Percentiles rank a stretch among this genome's conserved stretches.
Evolutionary conservation across 108 stramenopile genomes (phyloP).

Genomic region (Discostella stelligeroides): DNA sequence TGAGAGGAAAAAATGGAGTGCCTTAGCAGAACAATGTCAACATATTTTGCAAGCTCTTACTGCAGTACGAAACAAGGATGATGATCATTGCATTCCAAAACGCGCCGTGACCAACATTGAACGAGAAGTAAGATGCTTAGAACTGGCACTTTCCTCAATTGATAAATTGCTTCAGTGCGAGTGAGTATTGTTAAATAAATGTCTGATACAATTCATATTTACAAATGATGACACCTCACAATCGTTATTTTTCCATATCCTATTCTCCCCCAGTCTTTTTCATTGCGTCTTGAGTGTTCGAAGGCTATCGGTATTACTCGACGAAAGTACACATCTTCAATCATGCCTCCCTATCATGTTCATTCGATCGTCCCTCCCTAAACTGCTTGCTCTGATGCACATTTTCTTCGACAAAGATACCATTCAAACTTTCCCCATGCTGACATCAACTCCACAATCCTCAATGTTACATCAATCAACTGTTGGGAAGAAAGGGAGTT

Average conservation of each 20-base stretch:
- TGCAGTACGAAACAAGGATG: background rate
- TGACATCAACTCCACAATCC: background rate
- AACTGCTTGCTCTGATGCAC: conserved; percentile 12
- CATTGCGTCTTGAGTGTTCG: conserved; percentile 26
- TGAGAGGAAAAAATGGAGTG: conserved; percentile 17
- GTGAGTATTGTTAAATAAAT: conserved; percentile 25
- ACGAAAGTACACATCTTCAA: background rate
- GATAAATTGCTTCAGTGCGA: conserved; percentile 22
- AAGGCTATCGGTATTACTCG: conserved; percentile 31
- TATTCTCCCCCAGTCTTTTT: conserved; percentile 20
- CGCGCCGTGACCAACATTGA: conserved; percentile 14
- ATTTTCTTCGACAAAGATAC: conserved; percentile 1
- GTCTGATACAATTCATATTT: background rate
- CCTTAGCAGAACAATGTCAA: conserved; percentile 25
- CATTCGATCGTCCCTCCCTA: conserved; percentile 1
- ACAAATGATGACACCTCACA: background rate
- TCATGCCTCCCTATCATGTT: conserved; percentile 25
- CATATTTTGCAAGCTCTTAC: background rate
- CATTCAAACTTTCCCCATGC: background rate
- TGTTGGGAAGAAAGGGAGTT: conserved; percentile 9
- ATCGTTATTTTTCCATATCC: background rate
- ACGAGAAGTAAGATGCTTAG: conserved; percentile 23
- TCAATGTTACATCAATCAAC: background rate
- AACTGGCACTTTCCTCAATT: conserved; percentile 21
- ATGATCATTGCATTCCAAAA: conserved; percentile 3